Evolutionary conservation across 176 grass and related monocot species (phyloP).

Genomic region (Eleusine coracana): DNA sequence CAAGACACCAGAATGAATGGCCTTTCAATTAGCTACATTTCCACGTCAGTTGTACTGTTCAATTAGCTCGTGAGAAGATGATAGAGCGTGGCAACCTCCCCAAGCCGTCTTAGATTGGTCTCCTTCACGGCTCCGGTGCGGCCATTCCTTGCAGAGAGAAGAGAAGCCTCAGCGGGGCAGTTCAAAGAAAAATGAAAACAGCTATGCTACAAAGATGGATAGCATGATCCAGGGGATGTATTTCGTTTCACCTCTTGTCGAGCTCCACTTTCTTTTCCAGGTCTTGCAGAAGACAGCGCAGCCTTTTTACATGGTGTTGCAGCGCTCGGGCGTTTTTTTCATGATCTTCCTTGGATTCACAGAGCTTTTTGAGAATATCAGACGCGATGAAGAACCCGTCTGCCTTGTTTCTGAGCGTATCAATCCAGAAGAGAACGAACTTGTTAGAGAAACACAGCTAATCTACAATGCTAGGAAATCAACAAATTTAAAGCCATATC

Average conservation of each 20-base stretch:
- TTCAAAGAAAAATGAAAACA: background rate
- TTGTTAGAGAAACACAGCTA: constrained; percentile 1
- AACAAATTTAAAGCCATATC: background rate
- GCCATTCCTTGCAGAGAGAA: constrained; percentile 43
- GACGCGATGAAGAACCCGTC: constrained; percentile 51
- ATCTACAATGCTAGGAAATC: background rate
- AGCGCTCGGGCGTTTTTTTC: constrained; percentile 18
- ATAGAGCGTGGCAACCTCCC: constrained; percentile 41
- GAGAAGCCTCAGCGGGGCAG: background rate
- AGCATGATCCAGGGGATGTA: background rate
- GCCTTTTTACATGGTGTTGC: constrained; percentile 38
- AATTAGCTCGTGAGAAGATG: constrained; percentile 21
- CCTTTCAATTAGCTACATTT: background rate
- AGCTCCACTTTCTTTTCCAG: constrained; percentile 61
- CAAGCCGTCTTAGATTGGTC: constrained; percentile 29
- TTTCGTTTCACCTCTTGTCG: constrained; percentile 53
- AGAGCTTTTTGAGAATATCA: constrained; percentile 59
- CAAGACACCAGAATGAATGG: background rate
- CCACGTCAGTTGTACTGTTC: too few species aligned
- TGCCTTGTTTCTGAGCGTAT: constrained; percentile 50
- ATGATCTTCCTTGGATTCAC: constrained; percentile 47
- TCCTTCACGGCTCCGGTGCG: constrained; percentile 32
- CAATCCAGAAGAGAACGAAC: constrained; percentile 13
- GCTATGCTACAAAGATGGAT: background rate
- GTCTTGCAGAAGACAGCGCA: constrained; percentile 47